Percentiles rank a stretch among this genome's conserved stretches.
Conservation (phyloP, 1,284 basidiomycete species). For the Kalmanozyma brasiliensis region DNA sequence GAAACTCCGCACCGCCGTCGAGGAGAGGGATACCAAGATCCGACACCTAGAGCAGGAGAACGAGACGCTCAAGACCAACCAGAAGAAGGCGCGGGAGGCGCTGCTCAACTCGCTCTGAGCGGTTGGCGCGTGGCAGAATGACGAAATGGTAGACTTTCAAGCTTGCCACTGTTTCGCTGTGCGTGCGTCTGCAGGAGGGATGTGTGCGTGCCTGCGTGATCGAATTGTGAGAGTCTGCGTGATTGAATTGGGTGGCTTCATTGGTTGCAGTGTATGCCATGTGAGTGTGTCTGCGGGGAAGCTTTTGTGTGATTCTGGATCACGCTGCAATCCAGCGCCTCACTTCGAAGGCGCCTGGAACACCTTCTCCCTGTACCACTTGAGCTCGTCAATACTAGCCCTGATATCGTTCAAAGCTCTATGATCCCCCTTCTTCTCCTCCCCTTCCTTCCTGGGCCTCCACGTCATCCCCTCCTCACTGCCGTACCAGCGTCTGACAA, state of each 20-base stretch:
- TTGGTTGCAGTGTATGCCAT: too few species aligned
- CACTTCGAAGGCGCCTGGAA: slow-evolving; percentile 51
- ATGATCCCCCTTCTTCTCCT: neutral
- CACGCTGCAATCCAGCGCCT: neutral
- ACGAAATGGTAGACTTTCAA: too few species aligned
- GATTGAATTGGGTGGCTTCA: too few species aligned
- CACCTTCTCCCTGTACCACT: slow-evolving; percentile 68
- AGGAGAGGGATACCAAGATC: slow-evolving; percentile 55
- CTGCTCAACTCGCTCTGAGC: slow-evolving; percentile 24
- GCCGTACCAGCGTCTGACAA: slow-evolving; percentile 80
- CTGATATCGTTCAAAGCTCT: slow-evolving; percentile 83
- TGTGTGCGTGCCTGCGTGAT: too few species aligned
- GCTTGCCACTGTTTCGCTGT: too few species aligned
- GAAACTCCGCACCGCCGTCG: slow-evolving; percentile 45
- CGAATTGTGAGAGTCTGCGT: too few species aligned
- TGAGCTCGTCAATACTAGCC: slow-evolving; percentile 75
- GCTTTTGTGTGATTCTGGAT: neutral
- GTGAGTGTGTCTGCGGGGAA: too few species aligned
- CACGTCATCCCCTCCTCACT: slow-evolving; percentile 59
- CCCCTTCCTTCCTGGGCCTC: neutral
- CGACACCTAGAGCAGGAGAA: slow-evolving; percentile 63
- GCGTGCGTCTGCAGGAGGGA: too few species aligned
- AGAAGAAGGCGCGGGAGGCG: slow-evolving; percentile 43
- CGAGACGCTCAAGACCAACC: slow-evolving; percentile 52
- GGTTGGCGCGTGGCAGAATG: too few species aligned